Evolutionary conservation across 495 filamentous ascomycete genomes (phyloP), one percentile per base, ranked within the genome.

Genomic region (Neurospora sp.): DNA sequence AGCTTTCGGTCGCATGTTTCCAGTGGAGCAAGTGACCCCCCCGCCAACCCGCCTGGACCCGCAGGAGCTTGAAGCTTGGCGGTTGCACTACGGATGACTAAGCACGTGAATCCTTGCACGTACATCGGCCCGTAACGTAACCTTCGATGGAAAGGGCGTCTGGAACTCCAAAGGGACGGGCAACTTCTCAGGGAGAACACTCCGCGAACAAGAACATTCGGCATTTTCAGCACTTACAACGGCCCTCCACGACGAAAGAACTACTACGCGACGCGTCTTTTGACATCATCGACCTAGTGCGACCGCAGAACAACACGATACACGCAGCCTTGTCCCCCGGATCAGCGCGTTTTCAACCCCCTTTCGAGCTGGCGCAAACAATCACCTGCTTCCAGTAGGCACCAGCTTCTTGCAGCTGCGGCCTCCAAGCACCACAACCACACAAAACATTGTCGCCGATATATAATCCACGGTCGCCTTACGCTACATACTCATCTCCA

Each of bases 311-410:
- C 23, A 6, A 66, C 27, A 66, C 42, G 69, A 71, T 54, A 5
- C 54, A 10, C 23, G 5, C 12, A 69, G n/a, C 41, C 35, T 20
- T 35, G 18, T 11, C 2, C 20, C 23, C n/a, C 38, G n/a, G 23
- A 71, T 71, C 44, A 11, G 72, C 74, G 74, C 74, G 74, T 75
- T 70, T 71, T 41, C 39, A 39, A 18, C 39, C 35, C 69, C 38
- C 37, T 31, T 44, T 18, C 37, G n/a, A 35, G 38, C 69, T 31
- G 66, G 11, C 31, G 40, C 38, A 39, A 39, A 18, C 39, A 39
- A 41, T 31, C 54, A 37, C 39, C 23, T 39, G 62, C 41, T n/a
- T 38, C 37, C 23, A 35, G 54, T 31, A 18, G 54, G 14, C 54
- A 66, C 54, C 54, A 66, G 54, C 31, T 35, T 35, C 54, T 35